Percentiles rank a stretch among this genome's conserved stretches.
These are phyloP conservation scores for Nematodospora anomalae DNA, from an alignment of 1,139 yeast species.

Conservation along the genomic window DNA sequence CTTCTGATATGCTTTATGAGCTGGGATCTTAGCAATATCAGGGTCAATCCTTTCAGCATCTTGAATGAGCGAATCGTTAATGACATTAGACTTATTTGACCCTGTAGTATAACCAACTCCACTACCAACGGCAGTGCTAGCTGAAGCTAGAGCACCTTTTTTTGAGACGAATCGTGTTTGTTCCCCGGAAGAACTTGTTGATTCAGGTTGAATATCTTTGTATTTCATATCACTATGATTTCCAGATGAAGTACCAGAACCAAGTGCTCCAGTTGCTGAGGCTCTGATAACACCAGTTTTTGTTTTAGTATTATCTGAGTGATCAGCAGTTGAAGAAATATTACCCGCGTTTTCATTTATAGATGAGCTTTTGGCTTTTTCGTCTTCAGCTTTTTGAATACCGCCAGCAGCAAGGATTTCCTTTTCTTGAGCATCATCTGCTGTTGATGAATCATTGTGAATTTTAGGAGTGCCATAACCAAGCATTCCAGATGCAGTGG, in stretches of 20 bases:
- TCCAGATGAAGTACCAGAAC: slow-evolving; percentile 6
- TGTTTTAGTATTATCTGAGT: slow-evolving; percentile 7
- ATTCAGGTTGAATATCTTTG: not conserved
- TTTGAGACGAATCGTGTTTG: not conserved
- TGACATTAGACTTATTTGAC: slow-evolving; percentile 12
- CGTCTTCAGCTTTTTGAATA: slow-evolving; percentile 4
- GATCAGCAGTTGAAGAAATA: not conserved
- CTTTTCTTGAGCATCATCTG: slow-evolving; percentile 2
- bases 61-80: slow-evolving; percentile 21
- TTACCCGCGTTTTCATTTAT: slow-evolving; percentile 1
- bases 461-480: too few relatives aligned
- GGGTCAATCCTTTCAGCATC: slow-evolving; percentile 23
- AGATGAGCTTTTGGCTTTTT: slow-evolving; percentile 3
- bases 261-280: slow-evolving; percentile 17
- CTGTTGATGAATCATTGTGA: not conserved
- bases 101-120: slow-evolving; percentile 13
- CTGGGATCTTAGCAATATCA: slow-evolving; percentile 23
- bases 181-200: not conserved
- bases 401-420: slow-evolving; percentile 5
- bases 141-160: slow-evolving; percentile 6
- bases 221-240: not conserved
- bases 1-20: slow-evolving; percentile 15
- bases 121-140: slow-evolving; percentile 16
- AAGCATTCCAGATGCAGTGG: slow-evolving; percentile 8
- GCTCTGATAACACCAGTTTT: slow-evolving; percentile 11